phyloP scores from a whole-genome alignment of 352 stramenopile species.

The Phytophthora ohioensis region DNA sequence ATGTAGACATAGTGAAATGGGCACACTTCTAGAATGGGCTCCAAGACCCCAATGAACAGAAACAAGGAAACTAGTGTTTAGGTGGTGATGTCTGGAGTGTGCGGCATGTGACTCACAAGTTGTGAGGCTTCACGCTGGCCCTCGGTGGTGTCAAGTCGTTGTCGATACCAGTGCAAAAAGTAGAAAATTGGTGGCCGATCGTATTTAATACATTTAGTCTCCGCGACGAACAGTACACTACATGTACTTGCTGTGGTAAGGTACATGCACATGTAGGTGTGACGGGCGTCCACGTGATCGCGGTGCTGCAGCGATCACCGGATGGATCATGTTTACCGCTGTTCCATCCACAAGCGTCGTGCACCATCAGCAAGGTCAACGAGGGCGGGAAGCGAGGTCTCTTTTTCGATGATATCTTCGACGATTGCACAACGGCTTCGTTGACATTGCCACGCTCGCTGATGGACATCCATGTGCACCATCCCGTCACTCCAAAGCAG shows the following conservation, averaged over 20 bases:
- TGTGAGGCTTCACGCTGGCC: too few species aligned
- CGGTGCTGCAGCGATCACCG: constrained; percentile 30
- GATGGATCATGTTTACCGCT: constrained; percentile 26
- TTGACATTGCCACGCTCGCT: not conserved
- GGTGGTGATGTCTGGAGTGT: too few species aligned
- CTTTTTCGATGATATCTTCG: constrained; percentile 17
- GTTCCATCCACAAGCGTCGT: constrained; percentile 2
- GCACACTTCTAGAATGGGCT: not conserved
- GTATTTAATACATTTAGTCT: too few species aligned
- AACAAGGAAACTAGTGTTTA: too few species aligned
- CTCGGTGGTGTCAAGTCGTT: too few species aligned
- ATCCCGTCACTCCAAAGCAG: constrained; percentile 2
- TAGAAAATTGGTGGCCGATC: too few species aligned
- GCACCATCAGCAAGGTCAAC: constrained; percentile 8
- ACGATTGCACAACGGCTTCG: constrained; percentile 31
- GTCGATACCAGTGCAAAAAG: too few species aligned
- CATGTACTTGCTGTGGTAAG: not conserved
- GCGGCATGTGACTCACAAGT: too few species aligned
- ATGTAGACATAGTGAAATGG: not conserved
- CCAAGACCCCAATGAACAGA: too few species aligned
- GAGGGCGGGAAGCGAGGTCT: constrained; percentile 10
- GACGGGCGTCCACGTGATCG: constrained; percentile 21
- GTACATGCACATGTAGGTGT: not conserved
- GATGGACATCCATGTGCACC: not conserved
- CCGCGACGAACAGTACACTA: not conserved